Evolutionary conservation across 164 flowering plant genomes (phyloP), one percentile per base, ranked within the genome.

Genomic region (Chloranthus sessilifolius): DNA sequence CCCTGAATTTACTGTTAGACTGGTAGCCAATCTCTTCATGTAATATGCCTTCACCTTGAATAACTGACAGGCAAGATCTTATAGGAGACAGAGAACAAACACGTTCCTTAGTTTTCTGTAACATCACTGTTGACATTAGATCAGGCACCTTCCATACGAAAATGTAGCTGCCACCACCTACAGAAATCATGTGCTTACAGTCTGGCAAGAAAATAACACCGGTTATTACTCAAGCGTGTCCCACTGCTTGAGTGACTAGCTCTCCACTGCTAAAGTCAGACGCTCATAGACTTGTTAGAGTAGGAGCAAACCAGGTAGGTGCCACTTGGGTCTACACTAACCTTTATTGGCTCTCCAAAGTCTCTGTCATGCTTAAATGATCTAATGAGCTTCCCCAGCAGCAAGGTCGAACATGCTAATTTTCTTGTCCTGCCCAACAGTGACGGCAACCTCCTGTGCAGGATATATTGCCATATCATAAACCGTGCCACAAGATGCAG

Each of bases 371-470:
- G 87, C 57, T 74, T 76, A 56, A 82, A 70, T 39, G 80, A 68
- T 67, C 59, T 70, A 50, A 72, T 50, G 43, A 72, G 78, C 70
- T 78, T 78, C 63, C 89, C n/a, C n/a, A n/a, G n/a, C n/a, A n/a
- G n/a, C n/a, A n/a, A n/a, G n/a, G n/a, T n/a, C n/a, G n/a, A n/a
- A n/a, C n/a, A n/a, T n/a, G n/a, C n/a, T n/a, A n/a, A n/a, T n/a
- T n/a, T n/a, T n/a, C n/a, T 36, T 61, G 47, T 80, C 95, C 81
- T 85, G 78, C 42, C 82, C 86, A 52, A 77, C 95, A 34, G 83
- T 82, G 31, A 80, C 68, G 42, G 68, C 89, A 60, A 68, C 50
- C 47, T 77, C 75, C 64, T 42, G 54, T 34, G 41, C 52, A 47
- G 76, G 68, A 67, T 82, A 85, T 48, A 85, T 43, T 56, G 71